Evolutionary conservation across 2,329 filamentous ascomycete species (phyloP), one percentile per base, ranked within the genome.

Genomic region (Arthrobotrys conoides): DNA sequence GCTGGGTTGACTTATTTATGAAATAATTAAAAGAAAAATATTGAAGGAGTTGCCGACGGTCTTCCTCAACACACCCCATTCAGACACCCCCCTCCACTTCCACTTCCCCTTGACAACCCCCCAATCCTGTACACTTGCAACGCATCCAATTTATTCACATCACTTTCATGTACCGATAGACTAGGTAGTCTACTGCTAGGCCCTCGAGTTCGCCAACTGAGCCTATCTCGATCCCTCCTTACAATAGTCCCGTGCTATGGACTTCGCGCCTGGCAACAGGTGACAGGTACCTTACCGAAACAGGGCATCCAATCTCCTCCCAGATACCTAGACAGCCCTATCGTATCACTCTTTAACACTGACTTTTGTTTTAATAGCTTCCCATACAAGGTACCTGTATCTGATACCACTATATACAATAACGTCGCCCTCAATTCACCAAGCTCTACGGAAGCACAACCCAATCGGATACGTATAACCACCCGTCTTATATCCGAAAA

Each of bases 281-380:
- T 12, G 18, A 20, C 44, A 14, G 41, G 14, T 46, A n/a, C 18
- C 36, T 44, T 44, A 46, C 30, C 49, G 51, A 69, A 48, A 36
- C 51, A 49, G 51, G 66, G 66, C 66, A 10, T 27, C 66, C 66
- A 69, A 69, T 69, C 51, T 38, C 36, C 22, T 57, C 33, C n/a
- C 18, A 12, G 53, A 59, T 16, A 30, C 27, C 27, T 30, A n/a
- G 16, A 9, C 51, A 3, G 10, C 4, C n/a, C 16, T 16, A 27
- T 5, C 48, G n/a, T 27, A 2, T 51, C 9, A 27, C n/a, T n/a
- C n/a, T n/a, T n/a, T n/a, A 16, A 27, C 12, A 27, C 49, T 36
- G 8, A 36, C 1, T 33, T 36, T 27, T 36, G n/a, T 10, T 41
- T 2, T 2, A n/a, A n/a, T n/a, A 41, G 38, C 49, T 30, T 30